Conservation (phyloP, 768 basidiomycete species). For the Wakefieldia striispora region DNA sequence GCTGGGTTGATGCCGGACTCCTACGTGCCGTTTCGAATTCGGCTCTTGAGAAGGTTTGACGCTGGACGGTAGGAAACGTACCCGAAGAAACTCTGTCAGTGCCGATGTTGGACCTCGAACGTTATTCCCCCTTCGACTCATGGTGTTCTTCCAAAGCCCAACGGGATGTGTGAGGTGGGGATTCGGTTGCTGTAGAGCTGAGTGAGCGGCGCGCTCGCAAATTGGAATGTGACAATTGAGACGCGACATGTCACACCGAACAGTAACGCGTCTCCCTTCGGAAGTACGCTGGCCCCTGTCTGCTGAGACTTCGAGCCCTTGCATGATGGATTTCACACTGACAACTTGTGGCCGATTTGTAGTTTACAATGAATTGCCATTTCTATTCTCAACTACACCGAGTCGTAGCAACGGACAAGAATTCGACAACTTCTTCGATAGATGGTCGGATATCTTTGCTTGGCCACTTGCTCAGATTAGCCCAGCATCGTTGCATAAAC, state of each 20-base stretch:
- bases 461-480: conserved; percentile 15
- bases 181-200: neutral
- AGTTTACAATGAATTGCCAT: neutral
- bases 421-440: conserved; percentile 17
- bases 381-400: neutral
- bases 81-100: conserved; percentile 76
- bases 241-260: conserved; percentile 16
- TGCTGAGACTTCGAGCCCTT: no score
- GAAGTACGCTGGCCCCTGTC: no score
- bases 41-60: conserved; percentile 17
- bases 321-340: no score
- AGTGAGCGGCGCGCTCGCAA: conserved; percentile 6
- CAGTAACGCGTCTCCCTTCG: conserved; percentile 1
- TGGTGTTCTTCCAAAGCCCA: neutral
- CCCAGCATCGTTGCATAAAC: conserved; percentile 27
- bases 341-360: neutral
- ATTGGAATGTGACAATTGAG: conserved; percentile 10
- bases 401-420: conserved; percentile 11
- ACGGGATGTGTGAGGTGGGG: neutral
- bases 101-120: conserved; percentile 83
- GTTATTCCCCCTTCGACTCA: conserved; percentile 45
- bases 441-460: conserved; percentile 7
- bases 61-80: conserved; percentile 27
- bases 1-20: conserved; percentile 52
- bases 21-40: conserved; percentile 28